Evolutionary conservation across 2,329 filamentous ascomycete genomes (phyloP).

Genomic region (Aspergillus novofumigatus): DNA sequence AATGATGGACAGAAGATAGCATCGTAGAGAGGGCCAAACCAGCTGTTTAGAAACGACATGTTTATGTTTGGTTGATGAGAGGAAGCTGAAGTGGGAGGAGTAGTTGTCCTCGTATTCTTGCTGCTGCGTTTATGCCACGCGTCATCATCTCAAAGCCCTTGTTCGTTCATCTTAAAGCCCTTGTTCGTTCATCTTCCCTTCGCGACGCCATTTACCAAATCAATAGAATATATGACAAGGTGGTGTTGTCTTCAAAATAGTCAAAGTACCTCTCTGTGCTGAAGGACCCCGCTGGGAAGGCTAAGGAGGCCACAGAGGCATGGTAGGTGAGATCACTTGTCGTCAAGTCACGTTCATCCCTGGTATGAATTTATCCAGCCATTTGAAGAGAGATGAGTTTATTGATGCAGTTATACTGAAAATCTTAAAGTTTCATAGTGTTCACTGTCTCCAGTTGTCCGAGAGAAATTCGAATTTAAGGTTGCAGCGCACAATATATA

Average conservation of each 20-base stretch:
- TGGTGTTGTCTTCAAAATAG: too few species aligned
- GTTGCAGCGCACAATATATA: neutral
- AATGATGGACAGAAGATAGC: constrained; percentile 35
- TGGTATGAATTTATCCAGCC: neutral
- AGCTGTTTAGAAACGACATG: constrained; percentile 1
- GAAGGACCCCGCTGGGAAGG: neutral
- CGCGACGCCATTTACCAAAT: too few species aligned
- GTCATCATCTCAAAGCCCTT: neutral
- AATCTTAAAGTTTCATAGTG: neutral
- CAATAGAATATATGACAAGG: neutral
- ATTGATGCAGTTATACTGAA: neutral
- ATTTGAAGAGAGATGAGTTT: neutral
- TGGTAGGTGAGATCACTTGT: neutral
- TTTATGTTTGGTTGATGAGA: neutral
- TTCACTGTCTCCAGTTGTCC: neutral
- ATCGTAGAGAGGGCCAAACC: constrained; percentile 15
- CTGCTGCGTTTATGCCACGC: neutral
- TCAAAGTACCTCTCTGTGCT: neutral
- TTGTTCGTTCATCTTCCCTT: neutral
- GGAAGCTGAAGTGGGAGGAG: neutral
- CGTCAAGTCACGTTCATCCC: neutral
- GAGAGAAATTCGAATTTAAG: neutral
- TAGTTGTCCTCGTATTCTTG: neutral
- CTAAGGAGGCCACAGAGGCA: too few species aligned
- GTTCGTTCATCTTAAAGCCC: neutral